Base-by-base conservation (phyloP, 2,329 filamentous ascomycete genomes). In the Claviceps sp. region DNA sequence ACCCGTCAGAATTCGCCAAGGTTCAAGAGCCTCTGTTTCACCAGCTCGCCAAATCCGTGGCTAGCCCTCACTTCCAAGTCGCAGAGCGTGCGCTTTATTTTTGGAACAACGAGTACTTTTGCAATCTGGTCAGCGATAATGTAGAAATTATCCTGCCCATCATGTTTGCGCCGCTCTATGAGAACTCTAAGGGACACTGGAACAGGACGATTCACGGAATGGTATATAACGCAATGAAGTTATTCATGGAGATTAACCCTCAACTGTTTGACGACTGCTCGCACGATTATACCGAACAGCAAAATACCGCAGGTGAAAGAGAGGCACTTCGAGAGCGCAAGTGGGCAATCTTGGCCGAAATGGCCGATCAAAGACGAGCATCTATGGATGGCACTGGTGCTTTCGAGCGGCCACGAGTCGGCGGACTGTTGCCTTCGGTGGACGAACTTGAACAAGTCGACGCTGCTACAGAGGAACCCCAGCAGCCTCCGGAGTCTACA, bases 91-190 rank as follows among this genome's bases (percentile, higher is more conserved):
- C 93, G 5, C 77, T 98, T 29, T 98, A 98, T 72, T 98, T 98
- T 74, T 98, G 93, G 93, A 98, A 98, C 76, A 98, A 98, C 64
- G 93, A 98, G 68, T 98, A 98, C 68, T 98, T 98, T 72, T 98
- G 93, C 76, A 98, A 97, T 64, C 77, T 98, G 53, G 93, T 98
- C 59, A 96, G 90, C 73, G 93, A 98, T 71, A 98, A 98, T 62
- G 93, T 98, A 51, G 91, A 97, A 63, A 91, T 95, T 46, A 98
- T 98, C 61, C 76, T 98, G 45, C 93, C 93, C 3, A 98, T 98
- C 65, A 98, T 98, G 93, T 98, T 98, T 71, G 90, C 91, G 26
- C 91, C 93, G 2, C 77, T 98, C 34, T 98, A 96, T 62, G 93
- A 98, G 69, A 98, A 98, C 67, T 97, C 91, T 4, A 98, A 98